phyloP scores from a whole-genome alignment of 2,329 filamentous ascomycete species.

The Venturia effusa region DNA sequence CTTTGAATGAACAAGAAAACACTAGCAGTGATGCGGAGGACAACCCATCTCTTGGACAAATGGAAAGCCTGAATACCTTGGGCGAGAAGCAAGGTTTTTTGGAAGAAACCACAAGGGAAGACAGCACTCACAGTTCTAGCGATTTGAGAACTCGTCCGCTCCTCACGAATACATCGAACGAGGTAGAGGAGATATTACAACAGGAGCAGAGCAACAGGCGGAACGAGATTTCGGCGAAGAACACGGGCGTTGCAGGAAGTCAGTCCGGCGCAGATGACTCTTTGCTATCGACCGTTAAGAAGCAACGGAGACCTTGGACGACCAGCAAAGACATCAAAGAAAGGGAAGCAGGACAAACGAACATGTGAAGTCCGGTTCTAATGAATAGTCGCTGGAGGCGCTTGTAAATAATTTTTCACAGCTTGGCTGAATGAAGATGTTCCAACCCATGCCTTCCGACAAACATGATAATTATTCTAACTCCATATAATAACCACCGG shows the following conservation, averaged over 20 bases:
- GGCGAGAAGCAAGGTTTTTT: not conserved
- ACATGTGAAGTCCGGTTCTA: no score
- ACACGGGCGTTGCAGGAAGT: not conserved
- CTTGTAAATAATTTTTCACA: not conserved
- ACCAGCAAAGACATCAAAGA: not conserved
- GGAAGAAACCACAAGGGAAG: not conserved
- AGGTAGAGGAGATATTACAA: not conserved
- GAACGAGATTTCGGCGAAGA: not conserved
- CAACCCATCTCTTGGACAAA: not conserved
- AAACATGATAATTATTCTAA: not conserved
- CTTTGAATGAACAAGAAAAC: not conserved
- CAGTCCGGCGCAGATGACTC: not conserved
- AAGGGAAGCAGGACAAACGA: not conserved
- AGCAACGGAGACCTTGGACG: not conserved
- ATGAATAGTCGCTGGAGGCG: no score
- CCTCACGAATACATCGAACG: not conserved
- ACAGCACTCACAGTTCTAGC: not conserved
- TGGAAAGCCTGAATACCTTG: not conserved
- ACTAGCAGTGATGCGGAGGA: not conserved
- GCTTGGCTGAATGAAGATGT: not conserved
- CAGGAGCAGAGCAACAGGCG: not conserved
- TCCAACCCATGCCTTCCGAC: not conserved
- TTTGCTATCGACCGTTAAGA: not conserved
- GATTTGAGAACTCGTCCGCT: not conserved
- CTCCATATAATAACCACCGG: no score